Evolutionary conservation across 2,329 filamentous ascomycete genomes (phyloP), one percentile per base, ranked within the genome.

Genomic region (Sclerotinia minor): DNA sequence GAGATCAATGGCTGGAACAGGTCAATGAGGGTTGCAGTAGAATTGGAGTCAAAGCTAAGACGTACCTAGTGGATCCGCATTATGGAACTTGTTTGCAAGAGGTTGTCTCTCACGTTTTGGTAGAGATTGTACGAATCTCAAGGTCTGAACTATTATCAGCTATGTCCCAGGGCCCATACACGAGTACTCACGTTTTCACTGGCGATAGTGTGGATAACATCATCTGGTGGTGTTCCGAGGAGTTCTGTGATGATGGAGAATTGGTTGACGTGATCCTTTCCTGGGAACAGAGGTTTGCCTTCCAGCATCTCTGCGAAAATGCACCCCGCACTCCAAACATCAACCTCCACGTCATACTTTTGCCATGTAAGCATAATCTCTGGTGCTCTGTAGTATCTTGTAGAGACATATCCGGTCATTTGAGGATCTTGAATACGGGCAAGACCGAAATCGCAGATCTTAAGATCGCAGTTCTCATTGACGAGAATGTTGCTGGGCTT

Each of bases 341-440:
- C 95, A 68, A 99, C 95, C 82, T 98, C 95, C 59, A 98, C 89
- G 75, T 99, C 95, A 81, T 99, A 99, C 83, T 99, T 99, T 84
- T 99, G 95, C 95, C 95, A 99, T 72, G 95, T 98, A 78, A 99
- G 92, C 95, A 99, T 99, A 78, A 99, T 99, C 81, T 99, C 95
- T 24, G 95, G 95, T 11, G 95, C 95, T 77, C 95, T 89, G 85
- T 99, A 99, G 85, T 99, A 99, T 84, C 95, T 86, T 71, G 95
- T 99, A 59, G 95, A 98, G 70, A 99, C 95, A 78, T 99, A 99
- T 74, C 95, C 95, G 53, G 95, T 99, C 95, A 99, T 99, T 81
- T 99, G 95, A 47, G 95, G 95, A 78, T 99, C 95, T 79, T 99
- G 95, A 76, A 99, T 97, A 80, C 95, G 92, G 65, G 95, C 95